A percentile compares a stretch with the other conserved stretches of the same genome.
Evolutionary conservation across 1,284 basidiomycete species (phyloP).

Genomic region (Lignosus rhinocerotis): DNA sequence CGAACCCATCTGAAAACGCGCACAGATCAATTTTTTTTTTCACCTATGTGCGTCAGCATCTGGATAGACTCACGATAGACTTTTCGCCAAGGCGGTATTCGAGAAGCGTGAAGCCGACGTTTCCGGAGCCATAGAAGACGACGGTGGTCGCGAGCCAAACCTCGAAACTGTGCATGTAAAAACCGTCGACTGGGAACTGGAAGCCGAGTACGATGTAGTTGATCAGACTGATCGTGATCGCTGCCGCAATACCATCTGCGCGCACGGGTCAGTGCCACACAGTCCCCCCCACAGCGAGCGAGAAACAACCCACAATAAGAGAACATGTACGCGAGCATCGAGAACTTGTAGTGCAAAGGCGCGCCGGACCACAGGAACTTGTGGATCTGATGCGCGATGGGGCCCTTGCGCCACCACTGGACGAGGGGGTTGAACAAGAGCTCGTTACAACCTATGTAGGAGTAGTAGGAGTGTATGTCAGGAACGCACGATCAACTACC

Average conservation of each 20-base stretch:
- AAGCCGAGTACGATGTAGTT: constrained; percentile 49
- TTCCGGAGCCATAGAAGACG: constrained; percentile 51
- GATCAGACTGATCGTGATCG: constrained; percentile 39
- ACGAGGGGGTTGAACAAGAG: constrained; percentile 47
- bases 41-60: neutral
- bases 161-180: constrained; percentile 45
- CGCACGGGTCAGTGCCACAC: neutral
- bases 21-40: too few species aligned
- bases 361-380: constrained; percentile 43
- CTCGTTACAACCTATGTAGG: constrained; percentile 34
- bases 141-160: constrained; percentile 51
- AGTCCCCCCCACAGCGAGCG: neutral
- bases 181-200: constrained; percentile 47
- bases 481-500: constrained; percentile 5
- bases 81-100: constrained; percentile 50
- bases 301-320: constrained; percentile 39
- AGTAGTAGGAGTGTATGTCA: constrained; percentile 18
- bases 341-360: constrained; percentile 46
- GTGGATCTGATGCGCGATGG: constrained; percentile 49
- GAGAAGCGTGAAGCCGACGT: constrained; percentile 47
- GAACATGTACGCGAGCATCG: constrained; percentile 47
- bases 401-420: constrained; percentile 49
- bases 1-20: constrained; percentile 29
- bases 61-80: constrained; percentile 27
- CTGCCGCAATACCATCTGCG: constrained; percentile 41